These are phyloP conservation scores for Cladophialophora bantiana DNA, from an alignment of 2,329 filamentous ascomycete genomes.

Conservation along the genomic window DNA sequence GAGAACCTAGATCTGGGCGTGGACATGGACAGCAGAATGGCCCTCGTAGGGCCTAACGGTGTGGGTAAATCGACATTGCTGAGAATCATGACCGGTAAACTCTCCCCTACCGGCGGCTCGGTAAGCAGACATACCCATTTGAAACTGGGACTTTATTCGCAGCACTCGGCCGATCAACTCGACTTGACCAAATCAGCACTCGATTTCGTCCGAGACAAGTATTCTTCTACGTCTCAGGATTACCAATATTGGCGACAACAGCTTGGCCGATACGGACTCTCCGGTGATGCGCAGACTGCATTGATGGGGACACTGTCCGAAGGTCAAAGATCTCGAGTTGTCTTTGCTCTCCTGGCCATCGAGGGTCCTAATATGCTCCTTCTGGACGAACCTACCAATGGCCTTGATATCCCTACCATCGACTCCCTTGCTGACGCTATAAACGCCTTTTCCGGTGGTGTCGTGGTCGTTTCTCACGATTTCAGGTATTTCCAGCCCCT, in stretches of 20 bases:
- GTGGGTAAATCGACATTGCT: constrained; percentile 98
- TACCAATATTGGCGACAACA: constrained; percentile 99
- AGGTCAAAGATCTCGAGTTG: constrained; percentile 96
- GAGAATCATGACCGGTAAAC: constrained; percentile 93
- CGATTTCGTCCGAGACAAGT: constrained; percentile 98
- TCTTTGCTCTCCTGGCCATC: constrained; percentile 94
- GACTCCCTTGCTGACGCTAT: constrained; percentile 97
- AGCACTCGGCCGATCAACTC: constrained; percentile 98
- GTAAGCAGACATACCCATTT: constrained; percentile 95
- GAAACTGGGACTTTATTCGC: constrained; percentile 97
- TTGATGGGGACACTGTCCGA: constrained; percentile 98
- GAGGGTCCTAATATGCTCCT: constrained; percentile 97
- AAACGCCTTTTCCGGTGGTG: constrained; percentile 94
- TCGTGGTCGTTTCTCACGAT: constrained; percentile 97
- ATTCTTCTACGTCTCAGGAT: constrained; percentile 85
- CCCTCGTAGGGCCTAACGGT: constrained; percentile 97
- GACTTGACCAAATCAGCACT: constrained; percentile 97
- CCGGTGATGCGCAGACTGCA: constrained; percentile 91
- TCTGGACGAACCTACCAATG: constrained; percentile 98
- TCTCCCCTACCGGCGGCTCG: constrained; percentile 78
- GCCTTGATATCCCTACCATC: constrained; percentile 97
- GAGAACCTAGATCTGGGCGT: constrained; percentile 97
- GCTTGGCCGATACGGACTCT: constrained; percentile 91
- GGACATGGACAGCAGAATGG: constrained; percentile 98
- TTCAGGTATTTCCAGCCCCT: constrained; percentile 73